phyloP scores from a whole-genome alignment of 768 basidiomycete species.

The Serendipita vermifera region DNA sequence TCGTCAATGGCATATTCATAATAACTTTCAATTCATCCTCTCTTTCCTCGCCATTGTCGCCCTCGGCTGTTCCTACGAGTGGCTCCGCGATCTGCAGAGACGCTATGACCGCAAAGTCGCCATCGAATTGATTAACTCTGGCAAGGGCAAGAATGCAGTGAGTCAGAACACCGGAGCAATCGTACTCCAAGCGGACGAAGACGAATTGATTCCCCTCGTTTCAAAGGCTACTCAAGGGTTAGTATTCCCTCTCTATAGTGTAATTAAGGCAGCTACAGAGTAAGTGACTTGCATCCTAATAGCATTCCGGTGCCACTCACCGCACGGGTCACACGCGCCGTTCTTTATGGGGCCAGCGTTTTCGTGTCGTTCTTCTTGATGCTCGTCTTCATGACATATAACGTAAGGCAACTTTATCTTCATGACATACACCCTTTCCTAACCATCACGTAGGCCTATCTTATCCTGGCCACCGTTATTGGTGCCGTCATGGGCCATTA shows the following conservation, averaged over 20 bases:
- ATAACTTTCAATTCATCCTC: slow-evolving; percentile 41
- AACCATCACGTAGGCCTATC: slow-evolving; percentile 51
- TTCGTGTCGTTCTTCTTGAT: slow-evolving; percentile 83
- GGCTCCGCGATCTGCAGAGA: slow-evolving; percentile 51
- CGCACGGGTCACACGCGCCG: slow-evolving; percentile 35
- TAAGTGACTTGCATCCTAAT: neutral
- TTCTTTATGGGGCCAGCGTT: slow-evolving; percentile 60
- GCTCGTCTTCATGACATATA: slow-evolving; percentile 96
- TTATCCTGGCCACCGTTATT: slow-evolving; percentile 65
- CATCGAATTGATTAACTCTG: slow-evolving; percentile 27
- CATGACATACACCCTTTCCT: neutral
- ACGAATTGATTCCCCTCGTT: slow-evolving; percentile 30
- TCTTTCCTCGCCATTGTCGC: slow-evolving; percentile 53
- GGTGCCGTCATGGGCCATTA: slow-evolving; percentile 80
- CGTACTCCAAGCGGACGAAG: slow-evolving; percentile 39
- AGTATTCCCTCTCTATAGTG: neutral
- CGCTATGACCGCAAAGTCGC: slow-evolving; percentile 49
- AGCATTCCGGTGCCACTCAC: slow-evolving; percentile 13
- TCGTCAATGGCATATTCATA: slow-evolving; percentile 58
- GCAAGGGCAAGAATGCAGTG: slow-evolving; percentile 22
- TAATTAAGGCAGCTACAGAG: neutral
- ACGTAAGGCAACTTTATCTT: slow-evolving; percentile 37
- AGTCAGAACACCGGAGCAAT: slow-evolving; percentile 32
- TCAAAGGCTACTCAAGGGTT: neutral
- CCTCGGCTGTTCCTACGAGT: slow-evolving; percentile 69